These are phyloP conservation scores for Amylocarpus encephaloides DNA, from an alignment of 2,329 filamentous ascomycete genomes.

Conservation along the genomic window DNA sequence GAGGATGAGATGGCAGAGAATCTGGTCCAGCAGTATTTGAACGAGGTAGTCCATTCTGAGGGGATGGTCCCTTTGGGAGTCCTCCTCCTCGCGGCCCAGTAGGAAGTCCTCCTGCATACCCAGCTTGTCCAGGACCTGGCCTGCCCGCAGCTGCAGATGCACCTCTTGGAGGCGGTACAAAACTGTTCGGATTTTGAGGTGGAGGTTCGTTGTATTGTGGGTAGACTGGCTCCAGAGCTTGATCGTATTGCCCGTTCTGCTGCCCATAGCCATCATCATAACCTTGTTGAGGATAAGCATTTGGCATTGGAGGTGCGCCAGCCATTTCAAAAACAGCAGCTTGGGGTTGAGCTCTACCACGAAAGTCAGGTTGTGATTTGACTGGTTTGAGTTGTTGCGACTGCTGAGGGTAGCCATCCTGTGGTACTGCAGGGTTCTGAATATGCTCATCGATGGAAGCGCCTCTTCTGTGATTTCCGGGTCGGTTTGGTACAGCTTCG, in stretches of 20 bases:
- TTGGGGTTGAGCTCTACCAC: conserved; percentile 45
- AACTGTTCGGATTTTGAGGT: conserved; percentile 15
- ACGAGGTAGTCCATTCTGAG: conserved; percentile 31
- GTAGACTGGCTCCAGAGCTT: conserved; percentile 8
- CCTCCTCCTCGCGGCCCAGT: conserved; percentile 12
- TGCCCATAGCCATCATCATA: conserved; percentile 25
- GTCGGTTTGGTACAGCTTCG: conserved; percentile 15
- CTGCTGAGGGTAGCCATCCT: conserved; percentile 31
- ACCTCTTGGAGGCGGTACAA: conserved; percentile 24
- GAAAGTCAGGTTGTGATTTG: conserved; percentile 62
- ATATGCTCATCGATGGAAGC: conserved; percentile 28
- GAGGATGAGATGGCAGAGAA: conserved; percentile 52
- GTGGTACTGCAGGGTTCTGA: conserved; percentile 35
- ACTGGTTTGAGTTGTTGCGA: conserved; percentile 47
- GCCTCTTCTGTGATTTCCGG: conserved; percentile 19
- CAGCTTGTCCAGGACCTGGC: conserved; percentile 12
- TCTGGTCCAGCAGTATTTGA: conserved; percentile 28
- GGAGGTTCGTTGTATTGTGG: conserved; percentile 9
- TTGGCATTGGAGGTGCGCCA: conserved; percentile 52
- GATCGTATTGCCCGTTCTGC: conserved; percentile 13
- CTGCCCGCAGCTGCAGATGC: conserved; percentile 20
- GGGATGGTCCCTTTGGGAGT: conserved; percentile 21
- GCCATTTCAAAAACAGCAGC: conserved; percentile 70
- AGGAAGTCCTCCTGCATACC: conserved; percentile 12
- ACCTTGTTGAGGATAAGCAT: conserved; percentile 27